Evolutionary conservation across 139 green algal genomes (phyloP).

Genomic region (Mychonastes homosphaera): DNA sequence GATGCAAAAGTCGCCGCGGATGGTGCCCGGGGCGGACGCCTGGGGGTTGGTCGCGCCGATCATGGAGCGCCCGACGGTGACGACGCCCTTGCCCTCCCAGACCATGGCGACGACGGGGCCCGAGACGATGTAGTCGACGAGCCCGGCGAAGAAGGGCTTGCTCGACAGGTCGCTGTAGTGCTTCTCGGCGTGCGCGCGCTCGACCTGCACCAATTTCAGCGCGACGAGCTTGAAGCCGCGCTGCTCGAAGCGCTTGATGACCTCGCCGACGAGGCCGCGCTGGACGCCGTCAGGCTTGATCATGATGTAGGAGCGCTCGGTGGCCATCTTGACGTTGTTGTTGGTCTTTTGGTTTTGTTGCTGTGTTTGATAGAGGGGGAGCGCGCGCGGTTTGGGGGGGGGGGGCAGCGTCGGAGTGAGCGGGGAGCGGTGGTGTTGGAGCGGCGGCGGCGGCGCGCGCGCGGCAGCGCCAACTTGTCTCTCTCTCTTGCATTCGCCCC

Average conservation of each 20-base stretch:
- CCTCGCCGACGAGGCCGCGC: slow-evolving; percentile 51
- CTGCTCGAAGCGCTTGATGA: slow-evolving; percentile 69
- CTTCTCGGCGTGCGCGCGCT: slow-evolving; percentile 63
- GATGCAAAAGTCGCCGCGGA: slow-evolving; percentile 78
- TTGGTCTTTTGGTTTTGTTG: too few relatives aligned
- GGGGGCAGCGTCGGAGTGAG: too few relatives aligned
- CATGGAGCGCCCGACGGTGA: slow-evolving; percentile 67
- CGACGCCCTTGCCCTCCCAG: slow-evolving; percentile 63
- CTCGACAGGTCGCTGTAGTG: slow-evolving; percentile 82
- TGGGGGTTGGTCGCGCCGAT: slow-evolving; percentile 86
- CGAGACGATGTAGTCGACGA: slow-evolving; percentile 77
- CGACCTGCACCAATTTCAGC: slow-evolving; percentile 71
- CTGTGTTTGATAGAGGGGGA: too few relatives aligned
- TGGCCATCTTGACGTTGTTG: slow-evolving; percentile 19
- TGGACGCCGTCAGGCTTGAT: slow-evolving; percentile 57
- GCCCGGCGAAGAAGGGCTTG: slow-evolving; percentile 79
- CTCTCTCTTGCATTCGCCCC: too few relatives aligned
- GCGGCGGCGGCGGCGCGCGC: too few relatives aligned
- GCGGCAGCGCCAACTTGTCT: too few relatives aligned
- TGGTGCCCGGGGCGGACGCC: slow-evolving; percentile 69
- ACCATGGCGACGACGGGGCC: slow-evolving; percentile 85
- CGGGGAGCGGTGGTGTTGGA: too few relatives aligned
- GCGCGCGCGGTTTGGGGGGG: too few relatives aligned
- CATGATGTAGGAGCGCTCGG: slow-evolving; percentile 47
- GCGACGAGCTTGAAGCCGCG: slow-evolving; percentile 70